These are phyloP conservation scores for Neonectria hederae DNA, from an alignment of 2,329 filamentous ascomycete genomes.

Conservation along the genomic window DNA sequence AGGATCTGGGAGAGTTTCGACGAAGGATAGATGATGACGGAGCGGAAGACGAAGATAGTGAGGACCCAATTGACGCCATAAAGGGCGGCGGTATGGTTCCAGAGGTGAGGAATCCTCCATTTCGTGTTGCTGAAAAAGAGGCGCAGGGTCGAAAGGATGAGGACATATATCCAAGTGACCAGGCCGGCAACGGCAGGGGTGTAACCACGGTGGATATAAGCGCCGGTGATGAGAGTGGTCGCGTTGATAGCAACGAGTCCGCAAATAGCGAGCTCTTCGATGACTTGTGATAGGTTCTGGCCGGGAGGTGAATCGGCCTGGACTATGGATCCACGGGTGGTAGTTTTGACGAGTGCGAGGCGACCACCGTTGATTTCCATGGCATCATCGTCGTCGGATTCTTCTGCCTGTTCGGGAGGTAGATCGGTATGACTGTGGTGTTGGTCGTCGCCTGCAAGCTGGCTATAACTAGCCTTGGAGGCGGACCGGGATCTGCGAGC, in stretches of 20 bases:
- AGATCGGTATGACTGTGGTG: constrained; percentile 61
- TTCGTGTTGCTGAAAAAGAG: constrained; percentile 72
- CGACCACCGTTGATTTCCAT: constrained; percentile 67
- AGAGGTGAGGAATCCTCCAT: constrained; percentile 77
- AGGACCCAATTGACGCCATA: constrained; percentile 88
- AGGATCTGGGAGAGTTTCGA: constrained; percentile 71
- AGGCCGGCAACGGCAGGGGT: constrained; percentile 73
- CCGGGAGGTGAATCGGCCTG: constrained; percentile 80
- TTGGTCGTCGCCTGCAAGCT: constrained; percentile 56
- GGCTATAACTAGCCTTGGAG: constrained; percentile 64
- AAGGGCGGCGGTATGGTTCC: constrained; percentile 91
- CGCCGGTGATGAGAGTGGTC: constrained; percentile 67
- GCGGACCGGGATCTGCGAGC: constrained; percentile 58
- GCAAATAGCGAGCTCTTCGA: constrained; percentile 80
- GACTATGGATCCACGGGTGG: constrained; percentile 70
- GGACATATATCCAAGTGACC: constrained; percentile 81
- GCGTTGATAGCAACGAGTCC: constrained; percentile 77
- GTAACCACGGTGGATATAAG: constrained; percentile 66
- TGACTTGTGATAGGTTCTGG: constrained; percentile 72
- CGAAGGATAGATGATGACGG: constrained; percentile 79
- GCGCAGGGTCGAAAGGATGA: constrained; percentile 76
- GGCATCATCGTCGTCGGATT: constrained; percentile 68
- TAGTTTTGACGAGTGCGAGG: constrained; percentile 67
- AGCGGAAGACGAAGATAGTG: constrained; percentile 81
- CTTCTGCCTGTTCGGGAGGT: constrained; percentile 59